Base-by-base conservation (phyloP, 345 rosid genomes). In the Odontarrhena argentea region DNA sequence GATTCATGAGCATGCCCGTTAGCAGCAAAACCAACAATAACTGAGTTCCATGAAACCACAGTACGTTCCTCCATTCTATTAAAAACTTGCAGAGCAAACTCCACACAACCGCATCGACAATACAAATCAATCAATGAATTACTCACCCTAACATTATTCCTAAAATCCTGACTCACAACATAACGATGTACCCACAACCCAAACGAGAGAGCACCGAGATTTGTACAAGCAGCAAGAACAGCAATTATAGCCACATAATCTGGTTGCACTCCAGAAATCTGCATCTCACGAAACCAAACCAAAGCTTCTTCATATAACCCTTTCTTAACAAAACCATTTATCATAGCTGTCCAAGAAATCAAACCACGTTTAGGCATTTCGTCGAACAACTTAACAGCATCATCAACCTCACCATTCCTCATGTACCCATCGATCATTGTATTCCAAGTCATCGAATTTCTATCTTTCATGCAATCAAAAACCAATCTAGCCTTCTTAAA, bases 1-100 rank as follows among this genome's bases (percentile, higher is more conserved):
- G 91, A 87, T 44, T 83, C 80, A 55, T 81, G 69, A 0, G 79
- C 86, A 62, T 76, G 70, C 2, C 91, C 96, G 30, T 84, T 85
- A 8, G 78, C 78, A 57, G 90, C 86, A 15, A 78, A 86, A 2
- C 96, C 96, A 22, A 77, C 82, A 44, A 85, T 77, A 41, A 91
- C 76, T 0, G 92, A 82, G 65, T 88, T 91, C 97, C 97, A 91
- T 7, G 97, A 86, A 24, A 91, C 91, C 15, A 82, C 67, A 5
- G 86, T 85, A 57, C 85, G 75, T 55, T 73, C 72, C 73, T 69
- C 71, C 92, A 88, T 87, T 15, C 62, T 68, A 41, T 83, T 71
- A 65, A 87, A 92, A 12, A 92, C 82, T 50, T 81, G 71, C 45
- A 60, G 40, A 51, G 97, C 87, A 70, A 77, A 83, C 60, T 87